These are phyloP conservation scores for Chrysoporthe cubensis DNA, from an alignment of 2,329 filamentous ascomycete species.

Conservation along the genomic window DNA sequence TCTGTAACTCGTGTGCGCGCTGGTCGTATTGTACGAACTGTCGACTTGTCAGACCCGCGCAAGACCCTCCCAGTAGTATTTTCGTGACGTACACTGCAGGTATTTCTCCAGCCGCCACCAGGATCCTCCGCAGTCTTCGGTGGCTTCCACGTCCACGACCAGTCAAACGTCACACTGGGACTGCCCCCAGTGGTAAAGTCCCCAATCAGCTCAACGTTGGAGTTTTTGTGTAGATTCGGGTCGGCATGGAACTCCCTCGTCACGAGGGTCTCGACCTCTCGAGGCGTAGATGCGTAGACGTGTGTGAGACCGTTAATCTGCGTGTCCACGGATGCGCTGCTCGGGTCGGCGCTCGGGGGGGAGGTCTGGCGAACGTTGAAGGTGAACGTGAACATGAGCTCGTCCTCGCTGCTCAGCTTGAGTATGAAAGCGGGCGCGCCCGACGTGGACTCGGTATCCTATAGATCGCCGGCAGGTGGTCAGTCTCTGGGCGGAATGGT, in stretches of 20 bases:
- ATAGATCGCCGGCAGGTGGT: constrained; percentile 22
- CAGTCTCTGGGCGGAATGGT: constrained; percentile 14
- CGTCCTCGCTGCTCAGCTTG: constrained; percentile 87
- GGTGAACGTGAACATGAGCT: constrained; percentile 90
- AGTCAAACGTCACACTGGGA: constrained; percentile 84
- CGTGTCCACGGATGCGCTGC: constrained; percentile 66
- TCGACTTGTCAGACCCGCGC: constrained; percentile 34
- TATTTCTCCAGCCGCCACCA: constrained; percentile 92
- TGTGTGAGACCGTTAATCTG: constrained; percentile 88
- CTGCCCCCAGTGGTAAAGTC: constrained; percentile 86
- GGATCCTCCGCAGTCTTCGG: constrained; percentile 81
- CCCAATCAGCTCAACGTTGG: constrained; percentile 93
- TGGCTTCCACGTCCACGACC: constrained; percentile 96
- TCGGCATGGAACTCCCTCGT: constrained; percentile 96
- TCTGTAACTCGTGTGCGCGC: constrained; percentile 84
- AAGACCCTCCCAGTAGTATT: not conserved
- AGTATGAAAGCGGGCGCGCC: constrained; percentile 76
- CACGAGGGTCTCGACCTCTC: constrained; percentile 90
- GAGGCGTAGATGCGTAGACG: constrained; percentile 81
- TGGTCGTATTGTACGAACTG: constrained; percentile 97
- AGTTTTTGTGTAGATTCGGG: constrained; percentile 95
- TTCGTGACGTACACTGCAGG: constrained; percentile 72
- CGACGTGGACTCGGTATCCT: constrained; percentile 75
- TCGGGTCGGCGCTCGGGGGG: constrained; percentile 47
- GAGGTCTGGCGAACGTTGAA: constrained; percentile 70